Conservation (phyloP, 371 early-diverging fungal genomes). For the Rhizopus stolonifer region DNA sequence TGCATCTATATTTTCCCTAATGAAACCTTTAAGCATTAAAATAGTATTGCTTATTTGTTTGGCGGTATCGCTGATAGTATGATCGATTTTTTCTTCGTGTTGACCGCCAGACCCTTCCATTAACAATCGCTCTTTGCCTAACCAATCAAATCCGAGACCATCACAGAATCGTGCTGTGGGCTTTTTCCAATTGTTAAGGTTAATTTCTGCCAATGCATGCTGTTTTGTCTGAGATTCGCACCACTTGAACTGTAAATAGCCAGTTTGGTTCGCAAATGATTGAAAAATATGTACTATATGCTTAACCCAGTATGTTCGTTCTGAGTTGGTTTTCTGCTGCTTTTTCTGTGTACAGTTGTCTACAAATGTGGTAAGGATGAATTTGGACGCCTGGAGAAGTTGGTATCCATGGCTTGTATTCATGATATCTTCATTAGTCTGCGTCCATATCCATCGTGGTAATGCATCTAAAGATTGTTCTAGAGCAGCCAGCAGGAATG, state of each 20-base stretch:
- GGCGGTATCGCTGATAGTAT: constrained; percentile 18
- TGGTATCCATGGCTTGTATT: constrained; percentile 3
- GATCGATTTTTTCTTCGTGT: constrained; percentile 15
- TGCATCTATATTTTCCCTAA: constrained; percentile 19
- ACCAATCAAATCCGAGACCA: constrained; percentile 14
- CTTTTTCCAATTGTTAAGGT: constrained; percentile 6
- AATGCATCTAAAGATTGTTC: constrained; percentile 6
- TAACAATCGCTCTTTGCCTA: constrained; percentile 8
- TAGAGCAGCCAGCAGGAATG: constrained; percentile 4
- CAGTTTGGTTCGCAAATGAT: constrained; percentile 12
- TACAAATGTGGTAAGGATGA: constrained; percentile 10
- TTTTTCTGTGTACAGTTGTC: constrained; percentile 12
- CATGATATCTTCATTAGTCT: constrained; percentile 5
- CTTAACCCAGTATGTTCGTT: constrained; percentile 13
- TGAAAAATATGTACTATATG: constrained; percentile 14
- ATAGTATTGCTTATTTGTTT: constrained; percentile 19
- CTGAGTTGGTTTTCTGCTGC: constrained; percentile 2
- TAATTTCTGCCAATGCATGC: constrained; percentile 8
- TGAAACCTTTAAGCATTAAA: constrained; percentile 19
- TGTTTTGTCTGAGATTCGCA: constrained; percentile 16
- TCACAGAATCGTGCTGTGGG: constrained; percentile 10
- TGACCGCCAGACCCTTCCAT: constrained; percentile 24
- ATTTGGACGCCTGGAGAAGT: not conserved
- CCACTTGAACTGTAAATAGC: constrained; percentile 8
- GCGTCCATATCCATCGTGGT: not conserved